Evolutionary conservation across 352 stramenopile genomes (phyloP).

Genomic region (Globisporangium megalacanthum): DNA sequence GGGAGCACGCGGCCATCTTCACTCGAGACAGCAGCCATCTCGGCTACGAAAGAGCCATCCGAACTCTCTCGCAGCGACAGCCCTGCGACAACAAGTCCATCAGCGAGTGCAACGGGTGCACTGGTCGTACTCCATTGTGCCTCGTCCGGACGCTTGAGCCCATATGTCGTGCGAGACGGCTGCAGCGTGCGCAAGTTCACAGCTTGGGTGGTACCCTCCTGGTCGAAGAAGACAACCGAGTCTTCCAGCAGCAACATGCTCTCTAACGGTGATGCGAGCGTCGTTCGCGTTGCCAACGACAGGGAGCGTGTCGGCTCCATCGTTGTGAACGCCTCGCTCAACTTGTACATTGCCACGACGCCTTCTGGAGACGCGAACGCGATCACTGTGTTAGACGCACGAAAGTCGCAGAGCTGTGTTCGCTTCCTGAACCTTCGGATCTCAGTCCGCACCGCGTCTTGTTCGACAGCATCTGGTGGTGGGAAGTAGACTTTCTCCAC

Average conservation of each 20-base stretch:
- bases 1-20: conserved; percentile 32
- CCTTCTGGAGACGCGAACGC: conserved; percentile 3
- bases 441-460: not conserved
- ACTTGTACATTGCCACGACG: conserved; percentile 13
- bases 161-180: conserved; percentile 33
- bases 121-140: not conserved
- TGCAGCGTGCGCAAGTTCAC: conserved; percentile 44
- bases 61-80: conserved; percentile 4
- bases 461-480: not conserved
- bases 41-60: conserved; percentile 3
- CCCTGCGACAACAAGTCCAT: conserved; percentile 23
- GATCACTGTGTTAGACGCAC: conserved; percentile 6
- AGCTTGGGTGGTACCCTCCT: conserved; percentile 24
- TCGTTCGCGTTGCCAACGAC: conserved; percentile 13
- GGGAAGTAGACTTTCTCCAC: conserved; percentile 14
- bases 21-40: conserved; percentile 18
- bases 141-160: conserved; percentile 2
- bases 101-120: conserved; percentile 15
- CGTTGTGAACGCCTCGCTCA: conserved; percentile 10
- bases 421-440: conserved; percentile 4
- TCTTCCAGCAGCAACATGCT: conserved; percentile 15
- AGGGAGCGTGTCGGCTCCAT: conserved; percentile 12
- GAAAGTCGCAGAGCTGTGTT: conserved; percentile 4
- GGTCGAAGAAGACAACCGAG: conserved; percentile 28
- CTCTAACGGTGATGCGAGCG: conserved; percentile 8